These are phyloP conservation scores for Coemansia sp. DNA, from an alignment of 192 early-diverging fungal species.

Conservation along the genomic window DNA sequence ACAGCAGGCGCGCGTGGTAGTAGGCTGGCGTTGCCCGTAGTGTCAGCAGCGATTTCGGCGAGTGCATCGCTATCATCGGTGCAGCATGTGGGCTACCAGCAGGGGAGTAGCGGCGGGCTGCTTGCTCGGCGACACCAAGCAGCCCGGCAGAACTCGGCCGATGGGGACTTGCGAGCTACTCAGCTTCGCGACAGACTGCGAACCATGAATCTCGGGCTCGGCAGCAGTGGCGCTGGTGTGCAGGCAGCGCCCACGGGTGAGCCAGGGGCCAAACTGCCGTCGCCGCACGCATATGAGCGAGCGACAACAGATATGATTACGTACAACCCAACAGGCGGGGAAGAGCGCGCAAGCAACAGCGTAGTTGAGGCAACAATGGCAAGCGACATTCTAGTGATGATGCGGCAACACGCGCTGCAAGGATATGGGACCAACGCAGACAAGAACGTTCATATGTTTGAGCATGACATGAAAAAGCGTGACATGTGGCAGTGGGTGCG, in stretches of 20 bases:
- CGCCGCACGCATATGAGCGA: slow-evolving; percentile 10
- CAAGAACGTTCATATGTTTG: slow-evolving; percentile 34
- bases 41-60: slow-evolving; percentile 13
- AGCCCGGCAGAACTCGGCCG: slow-evolving; percentile 3
- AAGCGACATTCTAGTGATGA: slow-evolving; percentile 76
- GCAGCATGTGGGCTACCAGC: slow-evolving; percentile 7
- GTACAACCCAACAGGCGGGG: slow-evolving; percentile 19
- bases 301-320: slow-evolving; percentile 1
- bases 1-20: slow-evolving; percentile 2
- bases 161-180: slow-evolving; percentile 10
- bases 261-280: slow-evolving; percentile 3
- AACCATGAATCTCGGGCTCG: slow-evolving; percentile 16
- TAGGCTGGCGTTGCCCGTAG: slow-evolving; percentile 1
- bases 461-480: slow-evolving; percentile 12
- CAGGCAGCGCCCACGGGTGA: background rate
- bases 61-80: slow-evolving; percentile 13
- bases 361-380: slow-evolving; percentile 13
- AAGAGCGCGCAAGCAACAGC: slow-evolving; percentile 2
- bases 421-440: slow-evolving; percentile 81
- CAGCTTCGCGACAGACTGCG: slow-evolving; percentile 16
- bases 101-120: slow-evolving; percentile 3
- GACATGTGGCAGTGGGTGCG: slow-evolving; percentile 53
- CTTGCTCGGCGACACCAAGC: slow-evolving; percentile 16
- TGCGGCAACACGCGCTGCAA: slow-evolving; percentile 70
- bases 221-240: slow-evolving; percentile 1